A percentile compares a stretch with the other conserved stretches of the same genome.
Conservation (phyloP, 2,329 filamentous ascomycete species). For the Metarhizium rileyi region DNA sequence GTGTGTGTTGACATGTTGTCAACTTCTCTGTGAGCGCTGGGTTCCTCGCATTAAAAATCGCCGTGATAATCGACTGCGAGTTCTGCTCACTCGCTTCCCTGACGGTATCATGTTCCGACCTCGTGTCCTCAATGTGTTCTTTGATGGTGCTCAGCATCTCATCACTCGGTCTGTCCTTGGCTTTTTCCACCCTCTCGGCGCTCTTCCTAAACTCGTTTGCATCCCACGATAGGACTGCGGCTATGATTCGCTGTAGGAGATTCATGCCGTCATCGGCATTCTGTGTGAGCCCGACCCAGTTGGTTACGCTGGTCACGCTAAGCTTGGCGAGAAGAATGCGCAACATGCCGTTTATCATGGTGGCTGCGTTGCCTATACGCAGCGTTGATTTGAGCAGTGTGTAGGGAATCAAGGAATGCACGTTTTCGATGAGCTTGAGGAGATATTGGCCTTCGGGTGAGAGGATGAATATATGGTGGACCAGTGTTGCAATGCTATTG, state of each 20-base stretch:
- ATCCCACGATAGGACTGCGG: slow-evolving; percentile 64
- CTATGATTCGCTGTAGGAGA: slow-evolving; percentile 66
- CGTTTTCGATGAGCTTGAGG: slow-evolving; percentile 58
- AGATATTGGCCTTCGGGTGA: slow-evolving; percentile 69
- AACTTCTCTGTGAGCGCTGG: slow-evolving; percentile 36
- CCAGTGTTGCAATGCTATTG: slow-evolving; percentile 57
- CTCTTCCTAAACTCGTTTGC: slow-evolving; percentile 58
- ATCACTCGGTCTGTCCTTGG: slow-evolving; percentile 46
- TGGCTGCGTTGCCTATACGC: slow-evolving; percentile 67
- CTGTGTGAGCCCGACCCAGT: slow-evolving; percentile 67
- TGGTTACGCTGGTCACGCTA: slow-evolving; percentile 63
- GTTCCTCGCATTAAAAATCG: slow-evolving; percentile 50
- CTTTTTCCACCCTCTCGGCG: slow-evolving; percentile 53
- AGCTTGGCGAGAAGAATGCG: slow-evolving; percentile 67
- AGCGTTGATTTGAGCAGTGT: slow-evolving; percentile 63
- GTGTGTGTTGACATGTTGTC: slow-evolving; percentile 49
- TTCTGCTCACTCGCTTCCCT: slow-evolving; percentile 44
- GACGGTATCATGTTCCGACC: slow-evolving; percentile 47
- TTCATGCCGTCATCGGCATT: slow-evolving; percentile 73
- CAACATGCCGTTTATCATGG: slow-evolving; percentile 71
- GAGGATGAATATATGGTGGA: slow-evolving; percentile 63
- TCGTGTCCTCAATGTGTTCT: slow-evolving; percentile 41
- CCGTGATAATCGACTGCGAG: slow-evolving; percentile 51
- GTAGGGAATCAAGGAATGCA: slow-evolving; percentile 64
- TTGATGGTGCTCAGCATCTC: slow-evolving; percentile 52